phyloP scores from a whole-genome alignment of 495 filamentous ascomycete species.

The Baudoinia panamericana region DNA sequence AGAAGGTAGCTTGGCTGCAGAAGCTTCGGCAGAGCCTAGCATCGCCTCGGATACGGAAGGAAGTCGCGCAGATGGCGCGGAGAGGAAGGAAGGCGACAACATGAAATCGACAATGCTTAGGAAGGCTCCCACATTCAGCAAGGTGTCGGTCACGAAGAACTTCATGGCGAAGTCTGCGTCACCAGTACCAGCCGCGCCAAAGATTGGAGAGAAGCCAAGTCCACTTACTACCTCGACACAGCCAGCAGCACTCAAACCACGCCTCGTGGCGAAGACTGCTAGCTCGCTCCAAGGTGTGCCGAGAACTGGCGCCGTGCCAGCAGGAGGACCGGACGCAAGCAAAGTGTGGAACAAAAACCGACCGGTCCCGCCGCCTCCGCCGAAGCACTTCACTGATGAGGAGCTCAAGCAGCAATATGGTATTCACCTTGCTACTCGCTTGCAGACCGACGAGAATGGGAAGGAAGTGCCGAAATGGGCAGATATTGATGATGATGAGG shows the following conservation, averaged over 20 bases:
- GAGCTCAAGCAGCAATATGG: conserved; percentile 91
- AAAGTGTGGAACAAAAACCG: conserved; percentile 97
- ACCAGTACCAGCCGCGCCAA: conserved; percentile 20
- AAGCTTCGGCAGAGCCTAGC: conserved; percentile 31
- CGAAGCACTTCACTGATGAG: conserved; percentile 92
- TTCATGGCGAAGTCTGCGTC: conserved; percentile 53
- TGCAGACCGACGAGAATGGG: conserved; percentile 67
- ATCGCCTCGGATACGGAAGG: conserved; percentile 59
- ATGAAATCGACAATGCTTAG: conserved; percentile 56
- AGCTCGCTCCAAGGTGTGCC: conserved; percentile 39
- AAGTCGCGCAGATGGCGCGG: conserved; percentile 32
- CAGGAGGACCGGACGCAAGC: conserved; percentile 49
- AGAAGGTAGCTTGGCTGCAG: background rate
- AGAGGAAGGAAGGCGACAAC: conserved; percentile 39
- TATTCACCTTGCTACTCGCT: conserved; percentile 86
- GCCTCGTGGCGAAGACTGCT: conserved; percentile 55
- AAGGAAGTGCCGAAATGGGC: conserved; percentile 94
- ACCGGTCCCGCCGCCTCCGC: conserved; percentile 63
- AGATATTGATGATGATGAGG: conserved; percentile 96
- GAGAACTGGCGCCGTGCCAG: conserved; percentile 27
- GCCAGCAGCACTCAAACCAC: conserved; percentile 41
- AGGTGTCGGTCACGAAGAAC: conserved; percentile 85
- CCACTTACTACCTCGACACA: conserved; percentile 34
- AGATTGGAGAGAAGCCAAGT: conserved; percentile 26
- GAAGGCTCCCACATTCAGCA: conserved; percentile 85